Conservation (phyloP, 768 basidiomycete species). For the Kwoniella europaea region DNA sequence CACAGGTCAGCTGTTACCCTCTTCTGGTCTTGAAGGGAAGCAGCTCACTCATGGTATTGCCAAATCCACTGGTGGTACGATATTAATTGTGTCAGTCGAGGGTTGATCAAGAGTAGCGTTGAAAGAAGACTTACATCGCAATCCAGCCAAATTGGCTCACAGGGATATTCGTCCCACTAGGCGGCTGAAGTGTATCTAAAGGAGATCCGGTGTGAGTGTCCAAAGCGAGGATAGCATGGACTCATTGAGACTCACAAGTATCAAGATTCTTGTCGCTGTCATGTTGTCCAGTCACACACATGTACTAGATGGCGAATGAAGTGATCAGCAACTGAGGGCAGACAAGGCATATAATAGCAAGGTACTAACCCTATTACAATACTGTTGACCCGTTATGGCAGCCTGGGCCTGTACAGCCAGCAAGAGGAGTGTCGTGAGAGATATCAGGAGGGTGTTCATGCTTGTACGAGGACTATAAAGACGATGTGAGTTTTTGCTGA, state of each 20-base stretch:
- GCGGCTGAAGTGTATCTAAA: constrained; percentile 37
- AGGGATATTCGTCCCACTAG: constrained; percentile 16
- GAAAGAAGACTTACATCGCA: constrained; percentile 38
- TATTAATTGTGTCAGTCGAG: neutral
- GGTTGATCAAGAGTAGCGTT: too few relatives aligned
- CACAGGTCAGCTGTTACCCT: neutral
- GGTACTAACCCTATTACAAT: constrained; percentile 31
- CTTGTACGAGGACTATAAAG: neutral
- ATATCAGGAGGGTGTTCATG: neutral
- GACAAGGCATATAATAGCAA: too few relatives aligned
- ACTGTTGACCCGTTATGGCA: constrained; percentile 32
- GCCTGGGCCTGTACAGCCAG: neutral
- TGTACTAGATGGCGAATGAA: constrained; percentile 20
- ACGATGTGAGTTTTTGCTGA: too few relatives aligned
- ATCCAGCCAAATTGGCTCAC: constrained; percentile 38
- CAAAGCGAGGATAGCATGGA: neutral
- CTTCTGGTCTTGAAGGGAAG: neutral
- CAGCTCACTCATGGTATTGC: constrained; percentile 38
- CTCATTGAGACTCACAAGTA: constrained; percentile 32
- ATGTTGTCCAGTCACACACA: constrained; percentile 35
- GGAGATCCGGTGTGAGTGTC: neutral
- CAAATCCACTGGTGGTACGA: constrained; percentile 36
- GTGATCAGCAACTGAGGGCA: neutral
- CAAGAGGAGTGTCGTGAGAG: neutral
- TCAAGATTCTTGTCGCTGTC: constrained; percentile 29